These are phyloP conservation scores for Penicillium manginii DNA, from an alignment of 495 filamentous ascomycete genomes.

Conservation along the genomic window DNA sequence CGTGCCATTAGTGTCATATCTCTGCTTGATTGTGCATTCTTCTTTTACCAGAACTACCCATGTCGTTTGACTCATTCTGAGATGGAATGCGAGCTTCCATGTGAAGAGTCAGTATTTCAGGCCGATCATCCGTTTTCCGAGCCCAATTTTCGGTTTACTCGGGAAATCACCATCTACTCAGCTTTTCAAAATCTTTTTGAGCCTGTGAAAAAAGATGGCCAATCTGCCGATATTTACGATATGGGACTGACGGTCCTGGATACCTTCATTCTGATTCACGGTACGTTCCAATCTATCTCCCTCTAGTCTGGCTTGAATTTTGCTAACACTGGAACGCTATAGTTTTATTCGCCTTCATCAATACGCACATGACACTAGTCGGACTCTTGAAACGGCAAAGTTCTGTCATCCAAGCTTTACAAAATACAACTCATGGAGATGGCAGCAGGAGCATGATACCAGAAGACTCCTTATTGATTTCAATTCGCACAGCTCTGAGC, in stretches of 20 bases:
- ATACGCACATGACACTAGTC: slow-evolving; percentile 48
- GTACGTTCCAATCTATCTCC: slow-evolving; percentile 26
- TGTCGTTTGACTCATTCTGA: slow-evolving; percentile 43
- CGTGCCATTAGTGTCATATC: slow-evolving; percentile 44
- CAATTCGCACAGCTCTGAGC: slow-evolving; percentile 39
- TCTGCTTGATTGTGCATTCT: slow-evolving; percentile 49
- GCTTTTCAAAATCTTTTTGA: slow-evolving; percentile 45
- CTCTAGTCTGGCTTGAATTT: not conserved
- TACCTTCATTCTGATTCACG: slow-evolving; percentile 50
- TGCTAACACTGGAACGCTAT: slow-evolving; percentile 10
- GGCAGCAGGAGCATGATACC: slow-evolving; percentile 24
- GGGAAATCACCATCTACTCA: slow-evolving; percentile 34
- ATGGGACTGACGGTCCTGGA: slow-evolving; percentile 40
- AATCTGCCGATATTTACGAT: slow-evolving; percentile 6
- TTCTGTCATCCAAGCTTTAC: slow-evolving; percentile 10
- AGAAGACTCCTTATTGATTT: slow-evolving; percentile 38
- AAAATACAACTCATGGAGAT: not conserved
- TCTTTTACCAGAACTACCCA: slow-evolving; percentile 50
- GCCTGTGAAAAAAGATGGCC: slow-evolving; percentile 14
- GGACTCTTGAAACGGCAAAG: slow-evolving; percentile 30
- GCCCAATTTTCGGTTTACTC: slow-evolving; percentile 39
- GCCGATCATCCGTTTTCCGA: slow-evolving; percentile 46
- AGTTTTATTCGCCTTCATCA: slow-evolving; percentile 52
- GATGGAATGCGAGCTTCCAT: slow-evolving; percentile 46
- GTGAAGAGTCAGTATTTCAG: slow-evolving; percentile 39